Evolutionary conservation across 805 yeast genomes (phyloP), one percentile per base, ranked within the genome.

Genomic region (Candida tibetensis): DNA sequence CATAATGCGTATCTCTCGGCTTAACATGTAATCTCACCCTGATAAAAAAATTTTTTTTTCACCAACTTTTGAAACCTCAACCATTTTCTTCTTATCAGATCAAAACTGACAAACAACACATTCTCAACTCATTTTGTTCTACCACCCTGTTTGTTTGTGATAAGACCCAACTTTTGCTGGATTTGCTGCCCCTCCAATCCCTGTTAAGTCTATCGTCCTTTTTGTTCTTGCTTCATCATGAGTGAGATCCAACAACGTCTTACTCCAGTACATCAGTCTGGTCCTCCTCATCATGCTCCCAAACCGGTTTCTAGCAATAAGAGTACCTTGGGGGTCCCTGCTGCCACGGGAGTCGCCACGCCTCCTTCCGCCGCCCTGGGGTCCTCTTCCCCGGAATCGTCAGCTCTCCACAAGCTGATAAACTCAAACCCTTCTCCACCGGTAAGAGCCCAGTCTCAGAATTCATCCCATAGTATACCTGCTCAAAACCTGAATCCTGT

Each of bases 401-500:
- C 25, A 10, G 9, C 10, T 10, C 25, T 21, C 25, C 25, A 21
- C 25, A 21, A 21, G 25, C 25, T 21, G 25, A 7, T 21, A 10
- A 21, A 10, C 25, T 21, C 25, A 7, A 21, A 21, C 25, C 25
- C 25, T 10, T 21, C 25, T 7, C 25, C 25, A 7, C 25, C 25
- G 9, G 25, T 10, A n/a, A 16, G 40, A 7, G n/a, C 39, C 3
- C 39, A 22, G 39, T 18, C 34, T 13, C 32, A 28, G 38, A 16
- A 23, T 33, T 32, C 13, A 4, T 13, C 18, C 30, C 4, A 19
- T 16, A 13, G 17, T 3, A 17, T 22, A 17, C 23, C 33, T 15
- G 28, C 26, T 26, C 10, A 15, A 22, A 15, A 36, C 4, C 35
- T 21, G 10, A 40, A 39, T 42, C 72, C 72, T 7, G 67, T 70